A percentile compares a stretch with the other conserved stretches of the same genome.
phyloP scores from a whole-genome alignment of 495 filamentous ascomycete species.

The Parachaetomium inaequale region DNA sequence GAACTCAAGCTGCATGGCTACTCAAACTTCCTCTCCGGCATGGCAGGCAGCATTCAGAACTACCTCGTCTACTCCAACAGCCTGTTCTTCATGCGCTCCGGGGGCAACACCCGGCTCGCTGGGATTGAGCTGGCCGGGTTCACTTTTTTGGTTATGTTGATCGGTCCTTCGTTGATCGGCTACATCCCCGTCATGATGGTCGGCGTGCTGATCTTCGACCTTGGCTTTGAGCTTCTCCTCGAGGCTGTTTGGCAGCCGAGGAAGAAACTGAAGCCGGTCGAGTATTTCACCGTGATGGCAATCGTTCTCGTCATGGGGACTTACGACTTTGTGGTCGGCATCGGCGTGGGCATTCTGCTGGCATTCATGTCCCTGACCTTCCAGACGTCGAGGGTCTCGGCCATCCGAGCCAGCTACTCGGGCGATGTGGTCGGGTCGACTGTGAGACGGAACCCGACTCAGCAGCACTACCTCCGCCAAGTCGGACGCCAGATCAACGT shows the following conservation, averaged over 20 bases:
- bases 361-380: conserved; percentile 89
- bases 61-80: conserved; percentile 97
- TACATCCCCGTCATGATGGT: conserved; percentile 97
- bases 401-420: conserved; percentile 80
- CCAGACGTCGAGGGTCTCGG: conserved; percentile 82
- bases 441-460: conserved; percentile 82
- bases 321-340: conserved; percentile 93
- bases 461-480: conserved; percentile 78
- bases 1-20: conserved; percentile 91
- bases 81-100: conserved; percentile 87
- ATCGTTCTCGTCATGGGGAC: conserved; percentile 95
- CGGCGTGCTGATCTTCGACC: conserved; percentile 85
- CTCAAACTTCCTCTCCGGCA: conserved; percentile 86
- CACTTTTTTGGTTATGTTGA: conserved; percentile 74
- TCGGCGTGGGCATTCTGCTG: conserved; percentile 84
- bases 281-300: conserved; percentile 88
- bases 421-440: conserved; percentile 86
- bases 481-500: conserved; percentile 84
- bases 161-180: conserved; percentile 83
- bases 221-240: conserved; percentile 83
- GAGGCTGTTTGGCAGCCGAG: conserved; percentile 87
- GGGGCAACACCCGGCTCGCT: conserved; percentile 79
- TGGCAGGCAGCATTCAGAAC: conserved; percentile 88
- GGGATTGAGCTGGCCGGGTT: conserved; percentile 80
- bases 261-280: conserved; percentile 76